A percentile compares a stretch with the other conserved stretches of the same genome.
These are phyloP conservation scores for Pyrus hybrid DNA, from an alignment of 331 rosid species.

Conservation along the genomic window DNA sequence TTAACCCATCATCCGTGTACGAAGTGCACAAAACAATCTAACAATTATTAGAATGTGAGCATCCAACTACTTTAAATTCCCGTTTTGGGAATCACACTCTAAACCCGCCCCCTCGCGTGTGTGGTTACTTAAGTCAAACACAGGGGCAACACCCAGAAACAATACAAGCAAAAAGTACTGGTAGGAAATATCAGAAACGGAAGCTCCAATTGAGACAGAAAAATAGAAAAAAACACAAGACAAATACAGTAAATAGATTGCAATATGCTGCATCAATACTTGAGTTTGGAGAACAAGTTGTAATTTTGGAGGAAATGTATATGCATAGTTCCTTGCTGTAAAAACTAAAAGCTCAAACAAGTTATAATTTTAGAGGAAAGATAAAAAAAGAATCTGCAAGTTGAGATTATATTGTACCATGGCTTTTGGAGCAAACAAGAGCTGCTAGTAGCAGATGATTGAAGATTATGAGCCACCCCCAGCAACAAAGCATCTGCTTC, in stretches of 20 bases:
- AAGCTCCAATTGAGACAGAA: too few species aligned
- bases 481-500: conserved; percentile 30
- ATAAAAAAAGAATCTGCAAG: not conserved
- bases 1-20: not conserved
- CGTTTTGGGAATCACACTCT: not conserved
- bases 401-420: conserved; percentile 35
- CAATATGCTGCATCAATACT: too few species aligned
- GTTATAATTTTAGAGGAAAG: not conserved
- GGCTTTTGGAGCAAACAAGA: conserved; percentile 63
- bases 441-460: conserved; percentile 36
- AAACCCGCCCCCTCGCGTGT: not conserved
- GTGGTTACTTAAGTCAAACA: not conserved
- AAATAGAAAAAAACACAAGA: too few species aligned
- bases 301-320: too few species aligned
- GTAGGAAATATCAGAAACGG: not conserved
- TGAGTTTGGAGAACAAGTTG: too few species aligned
- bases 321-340: not conserved
- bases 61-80: not conserved
- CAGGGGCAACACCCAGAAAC: not conserved
- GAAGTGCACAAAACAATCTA: not conserved
- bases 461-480: conserved; percentile 19
- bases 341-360: not conserved
- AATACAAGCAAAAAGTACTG: too few species aligned
- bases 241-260: too few species aligned
- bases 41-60: not conserved